Base-by-base conservation (phyloP, 805 yeast species). In the Candida manassasensis region DNA sequence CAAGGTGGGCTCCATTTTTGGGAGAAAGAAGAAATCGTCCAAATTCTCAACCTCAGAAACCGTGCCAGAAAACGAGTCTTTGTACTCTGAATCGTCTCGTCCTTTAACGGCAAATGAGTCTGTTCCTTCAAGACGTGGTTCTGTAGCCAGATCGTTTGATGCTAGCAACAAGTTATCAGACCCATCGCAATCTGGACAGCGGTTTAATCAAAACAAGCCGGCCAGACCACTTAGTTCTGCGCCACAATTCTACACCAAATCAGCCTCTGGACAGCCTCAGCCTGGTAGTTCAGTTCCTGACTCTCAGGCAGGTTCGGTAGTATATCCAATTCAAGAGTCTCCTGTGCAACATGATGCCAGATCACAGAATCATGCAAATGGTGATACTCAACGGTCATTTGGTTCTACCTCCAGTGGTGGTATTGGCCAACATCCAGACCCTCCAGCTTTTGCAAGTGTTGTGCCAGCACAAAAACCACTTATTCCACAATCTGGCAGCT, bases 1-100 rank as follows among this genome's bases (percentile, higher is more conserved):
- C 4, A 78, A 66, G 49, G 81, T 84, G 38, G 94, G 94, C 7
- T 81, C 93, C 1, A 74, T 84, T 42, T 78, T 84, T 48, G 80
- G 83, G 29, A 73, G 77, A 44, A 80, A 75, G 55, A 78, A 76
- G 49, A 66, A 68, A 42, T 34, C 34, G 2, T 30, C 41, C 19
- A 38, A 45, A 8, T 18, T 32, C 16, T 34, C 41, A 14, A 40
- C 39, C 19, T 37, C 38, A 22, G 59, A 55, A 17, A 42, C 59
- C 6, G 61, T 63, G 27, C 63, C 63, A 2, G 72, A 67, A 41
- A 46, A 56, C 33, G 60, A 47, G 10, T 57, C 67, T 6, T 42
- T 55, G 14, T 39, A 45, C 26, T 39, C 51, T 11, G 41, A 39
- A 4, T 30, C 42, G 5, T 30, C 49, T 18, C 32, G 32, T 18